Percentiles rank a stretch among this genome's conserved stretches.
phyloP scores from a whole-genome alignment of 306 rosid species.

The Oxytropis ochrocephala region DNA sequence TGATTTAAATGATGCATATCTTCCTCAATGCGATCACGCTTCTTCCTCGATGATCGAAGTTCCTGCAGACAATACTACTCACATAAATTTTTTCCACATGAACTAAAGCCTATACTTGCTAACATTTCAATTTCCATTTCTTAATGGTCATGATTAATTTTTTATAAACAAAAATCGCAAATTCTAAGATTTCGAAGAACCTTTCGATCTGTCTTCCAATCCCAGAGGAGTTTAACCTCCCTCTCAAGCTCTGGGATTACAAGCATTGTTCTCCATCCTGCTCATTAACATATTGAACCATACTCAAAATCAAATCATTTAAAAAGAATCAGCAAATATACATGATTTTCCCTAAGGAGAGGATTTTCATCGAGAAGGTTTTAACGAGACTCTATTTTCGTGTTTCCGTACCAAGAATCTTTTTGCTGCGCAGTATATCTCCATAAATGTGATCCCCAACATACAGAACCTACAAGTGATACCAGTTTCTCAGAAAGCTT shows the following conservation, averaged over 20 bases:
- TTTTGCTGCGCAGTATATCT: slow-evolving; percentile 94
- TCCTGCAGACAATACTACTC: slow-evolving; percentile 38
- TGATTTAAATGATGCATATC: slow-evolving; percentile 67
- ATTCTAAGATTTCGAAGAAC: slow-evolving; percentile 20
- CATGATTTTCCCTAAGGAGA: no score
- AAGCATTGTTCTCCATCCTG: slow-evolving; percentile 99
- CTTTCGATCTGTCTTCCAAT: slow-evolving; percentile 91
- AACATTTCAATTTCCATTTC: neutral
- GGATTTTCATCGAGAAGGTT: no score
- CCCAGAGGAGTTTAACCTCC: slow-evolving; percentile 87
- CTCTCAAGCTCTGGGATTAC: slow-evolving; percentile 93
- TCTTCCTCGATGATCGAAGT: slow-evolving; percentile 60
- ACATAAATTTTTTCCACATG: neutral
- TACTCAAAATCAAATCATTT: neutral
- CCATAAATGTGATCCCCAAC: slow-evolving; percentile 99
- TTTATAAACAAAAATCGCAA: neutral
- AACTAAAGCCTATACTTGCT: neutral
- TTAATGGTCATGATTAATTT: no score
- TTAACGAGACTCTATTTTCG: no score
- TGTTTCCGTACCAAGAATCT: slow-evolving; percentile 76
- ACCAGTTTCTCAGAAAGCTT: neutral
- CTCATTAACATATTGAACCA: slow-evolving; percentile 20
- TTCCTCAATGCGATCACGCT: slow-evolving; percentile 73
- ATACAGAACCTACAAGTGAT: slow-evolving; percentile 69
- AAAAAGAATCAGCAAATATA: no score